Percentiles rank a stretch among this genome's conserved stretches.
These are phyloP conservation scores for Viola odorata DNA, from an alignment of 345 rosid genomes.

Conservation along the genomic window DNA sequence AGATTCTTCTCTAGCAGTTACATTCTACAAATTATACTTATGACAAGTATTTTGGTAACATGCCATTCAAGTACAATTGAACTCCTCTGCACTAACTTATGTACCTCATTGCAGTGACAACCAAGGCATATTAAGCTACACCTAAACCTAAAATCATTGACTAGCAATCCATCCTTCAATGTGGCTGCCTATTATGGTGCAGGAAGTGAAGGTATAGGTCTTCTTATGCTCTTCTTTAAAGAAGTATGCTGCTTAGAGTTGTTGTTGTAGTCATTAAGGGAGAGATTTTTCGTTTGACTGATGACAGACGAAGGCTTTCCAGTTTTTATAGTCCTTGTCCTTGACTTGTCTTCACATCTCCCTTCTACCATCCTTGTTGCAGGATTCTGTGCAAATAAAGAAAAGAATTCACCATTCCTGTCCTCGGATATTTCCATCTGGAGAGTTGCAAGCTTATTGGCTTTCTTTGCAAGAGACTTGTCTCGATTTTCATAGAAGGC, in stretches of 20 bases:
- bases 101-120: too few relatives aligned
- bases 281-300: constrained; percentile 51
- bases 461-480: constrained; percentile 40
- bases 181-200: constrained; percentile 17
- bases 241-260: constrained; percentile 11
- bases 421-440: constrained; percentile 33
- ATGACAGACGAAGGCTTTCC: constrained; percentile 33
- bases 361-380: constrained; percentile 17
- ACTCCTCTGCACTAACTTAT: too few relatives aligned
- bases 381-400: constrained; percentile 23
- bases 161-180: background rate
- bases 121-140: too few relatives aligned
- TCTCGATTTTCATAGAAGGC: constrained; percentile 60
- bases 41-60: too few relatives aligned
- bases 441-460: constrained; percentile 36
- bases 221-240: constrained; percentile 23
- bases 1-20: too few relatives aligned
- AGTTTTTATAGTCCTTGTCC: constrained; percentile 20
- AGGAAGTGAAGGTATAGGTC: constrained; percentile 10
- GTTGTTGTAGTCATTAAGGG: constrained; percentile 29
- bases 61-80: too few relatives aligned
- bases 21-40: too few relatives aligned
- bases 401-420: constrained; percentile 22
- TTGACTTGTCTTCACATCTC: constrained; percentile 18
- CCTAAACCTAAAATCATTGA: too few relatives aligned